A percentile compares a stretch with the other conserved stretches of the same genome.
phyloP scores from a whole-genome alignment of 78 protist genomes.

The Isochrysis galbana region DNA sequence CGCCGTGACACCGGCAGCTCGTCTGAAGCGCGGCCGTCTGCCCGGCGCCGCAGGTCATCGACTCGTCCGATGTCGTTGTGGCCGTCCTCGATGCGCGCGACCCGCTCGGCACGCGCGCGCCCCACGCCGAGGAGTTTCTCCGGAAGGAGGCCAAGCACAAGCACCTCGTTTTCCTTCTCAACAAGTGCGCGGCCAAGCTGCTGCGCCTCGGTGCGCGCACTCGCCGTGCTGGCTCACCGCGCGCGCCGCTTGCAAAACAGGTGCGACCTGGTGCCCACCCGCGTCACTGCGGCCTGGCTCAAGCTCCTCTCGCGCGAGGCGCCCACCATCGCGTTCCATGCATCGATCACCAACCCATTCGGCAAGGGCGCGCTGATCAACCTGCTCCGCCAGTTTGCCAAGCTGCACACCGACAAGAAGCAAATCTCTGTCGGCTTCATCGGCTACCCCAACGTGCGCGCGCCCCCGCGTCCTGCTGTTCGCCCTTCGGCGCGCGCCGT shows the following conservation, averaged over 20 bases:
- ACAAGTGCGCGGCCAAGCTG: too few relatives aligned
- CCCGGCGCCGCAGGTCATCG: slow-evolving; percentile 77
- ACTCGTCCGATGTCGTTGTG: slow-evolving; percentile 92
- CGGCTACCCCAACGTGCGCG: slow-evolving; percentile 88
- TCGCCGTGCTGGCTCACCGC: too few relatives aligned
- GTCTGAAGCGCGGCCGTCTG: background rate
- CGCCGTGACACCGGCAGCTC: background rate
- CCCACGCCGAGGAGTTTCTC: slow-evolving; percentile 26
- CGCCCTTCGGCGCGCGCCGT: too few relatives aligned
- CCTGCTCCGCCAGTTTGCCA: slow-evolving; percentile 60
- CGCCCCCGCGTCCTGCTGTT: too few relatives aligned
- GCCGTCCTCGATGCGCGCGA: slow-evolving; percentile 92
- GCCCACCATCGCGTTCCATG: slow-evolving; percentile 99
- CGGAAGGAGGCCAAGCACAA: slow-evolving; percentile 85
- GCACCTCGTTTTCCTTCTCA: slow-evolving; percentile 96
- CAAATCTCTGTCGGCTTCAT: slow-evolving; percentile 95
- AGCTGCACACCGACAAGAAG: slow-evolving; percentile 88
- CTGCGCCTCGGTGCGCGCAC: too few relatives aligned
- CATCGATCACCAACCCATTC: slow-evolving; percentile 92
- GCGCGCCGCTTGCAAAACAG: too few relatives aligned
- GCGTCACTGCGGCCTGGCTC: slow-evolving; percentile 79
- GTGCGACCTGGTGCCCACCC: slow-evolving; percentile 97
- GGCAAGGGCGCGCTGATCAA: slow-evolving; percentile 92
- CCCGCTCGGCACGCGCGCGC: slow-evolving; percentile 96
- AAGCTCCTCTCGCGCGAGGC: slow-evolving; percentile 75